Percentiles rank a stretch among this genome's conserved stretches.
phyloP scores from a whole-genome alignment of 176 grass and related monocot species.

The Rhynchospora breviuscula region DNA sequence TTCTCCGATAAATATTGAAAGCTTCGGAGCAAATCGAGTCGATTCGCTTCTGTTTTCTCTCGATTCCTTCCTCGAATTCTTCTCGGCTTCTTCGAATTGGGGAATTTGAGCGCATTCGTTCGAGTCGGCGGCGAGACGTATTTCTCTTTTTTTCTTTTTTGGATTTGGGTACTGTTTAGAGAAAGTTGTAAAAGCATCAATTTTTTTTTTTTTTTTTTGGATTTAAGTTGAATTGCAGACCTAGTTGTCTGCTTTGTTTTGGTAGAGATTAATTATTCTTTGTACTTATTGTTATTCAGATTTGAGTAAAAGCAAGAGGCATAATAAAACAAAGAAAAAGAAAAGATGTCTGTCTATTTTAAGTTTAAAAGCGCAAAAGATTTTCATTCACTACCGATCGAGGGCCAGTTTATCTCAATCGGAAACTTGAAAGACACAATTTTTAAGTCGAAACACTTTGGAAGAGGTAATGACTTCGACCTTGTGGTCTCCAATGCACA shows the following conservation, averaged over 20 bases:
- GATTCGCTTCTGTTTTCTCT: too few species aligned
- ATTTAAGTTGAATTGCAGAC: not conserved
- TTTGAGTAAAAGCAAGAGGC: constrained; percentile 31
- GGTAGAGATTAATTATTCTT: not conserved
- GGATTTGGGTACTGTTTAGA: not conserved
- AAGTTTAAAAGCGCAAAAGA: constrained; percentile 99
- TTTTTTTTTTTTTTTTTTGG: not conserved
- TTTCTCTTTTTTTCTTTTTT: too few species aligned
- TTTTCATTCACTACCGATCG: constrained; percentile 85
- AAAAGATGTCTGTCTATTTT: constrained; percentile 90
- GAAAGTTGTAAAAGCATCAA: not conserved
- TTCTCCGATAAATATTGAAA: too few species aligned
- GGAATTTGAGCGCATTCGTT: too few species aligned
- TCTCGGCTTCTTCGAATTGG: too few species aligned
- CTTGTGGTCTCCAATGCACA: constrained; percentile 95
- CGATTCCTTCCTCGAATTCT: too few species aligned
- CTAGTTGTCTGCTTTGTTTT: not conserved
- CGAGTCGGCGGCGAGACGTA: too few species aligned
- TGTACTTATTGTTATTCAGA: constrained; percentile 3
- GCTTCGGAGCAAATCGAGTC: too few species aligned
- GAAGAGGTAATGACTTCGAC: constrained; percentile 96
- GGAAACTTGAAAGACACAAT: constrained; percentile 90
- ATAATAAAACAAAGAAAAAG: constrained; percentile 10
- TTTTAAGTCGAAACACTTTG: constrained; percentile 93
- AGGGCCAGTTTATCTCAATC: constrained; percentile 97